Evolutionary conservation across 306 rosid genomes (phyloP).

Genomic region (Glycine tomentella): DNA sequence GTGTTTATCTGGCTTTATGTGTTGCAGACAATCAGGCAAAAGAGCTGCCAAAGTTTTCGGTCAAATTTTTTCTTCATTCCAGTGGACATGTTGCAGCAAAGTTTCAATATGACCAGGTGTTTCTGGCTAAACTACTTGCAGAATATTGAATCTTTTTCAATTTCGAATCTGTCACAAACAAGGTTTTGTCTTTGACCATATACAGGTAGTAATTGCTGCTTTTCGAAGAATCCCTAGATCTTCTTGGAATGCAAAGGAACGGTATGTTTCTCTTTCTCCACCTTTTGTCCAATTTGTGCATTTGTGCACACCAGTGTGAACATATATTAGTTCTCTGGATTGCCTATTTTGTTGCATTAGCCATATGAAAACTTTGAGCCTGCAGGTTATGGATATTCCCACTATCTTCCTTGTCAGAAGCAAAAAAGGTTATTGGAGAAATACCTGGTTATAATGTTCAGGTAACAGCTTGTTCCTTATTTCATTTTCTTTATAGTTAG

Average conservation of each 20-base stretch:
- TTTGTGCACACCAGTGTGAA: neutral
- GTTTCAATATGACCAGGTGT: constrained; percentile 79
- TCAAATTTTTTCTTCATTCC: constrained; percentile 81
- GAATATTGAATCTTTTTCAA: constrained; percentile 10
- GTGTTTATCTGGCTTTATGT: constrained; percentile 37
- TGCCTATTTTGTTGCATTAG: constrained; percentile 21
- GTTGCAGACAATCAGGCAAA: constrained; percentile 56
- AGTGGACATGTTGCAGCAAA: constrained; percentile 80
- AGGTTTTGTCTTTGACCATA: too few relatives aligned
- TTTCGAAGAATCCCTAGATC: constrained; percentile 75
- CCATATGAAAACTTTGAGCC: constrained; percentile 39
- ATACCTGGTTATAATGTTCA: constrained; percentile 62
- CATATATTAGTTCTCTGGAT: constrained; percentile 24
- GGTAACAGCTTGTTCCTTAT: constrained; percentile 59
- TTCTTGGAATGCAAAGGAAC: constrained; percentile 82
- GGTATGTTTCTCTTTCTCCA: constrained; percentile 50
- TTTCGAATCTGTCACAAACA: neutral
- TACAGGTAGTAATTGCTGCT: constrained; percentile 69
- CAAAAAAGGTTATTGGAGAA: constrained; percentile 69
- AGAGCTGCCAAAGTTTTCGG: constrained; percentile 62
- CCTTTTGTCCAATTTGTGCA: neutral
- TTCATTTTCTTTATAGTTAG: constrained; percentile 30
- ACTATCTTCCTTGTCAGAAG: constrained; percentile 65
- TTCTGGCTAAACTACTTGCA: neutral
- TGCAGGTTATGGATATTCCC: constrained; percentile 96